phyloP scores from a whole-genome alignment of 2,329 filamentous ascomycete species.

The Karstenula rhodostoma region DNA sequence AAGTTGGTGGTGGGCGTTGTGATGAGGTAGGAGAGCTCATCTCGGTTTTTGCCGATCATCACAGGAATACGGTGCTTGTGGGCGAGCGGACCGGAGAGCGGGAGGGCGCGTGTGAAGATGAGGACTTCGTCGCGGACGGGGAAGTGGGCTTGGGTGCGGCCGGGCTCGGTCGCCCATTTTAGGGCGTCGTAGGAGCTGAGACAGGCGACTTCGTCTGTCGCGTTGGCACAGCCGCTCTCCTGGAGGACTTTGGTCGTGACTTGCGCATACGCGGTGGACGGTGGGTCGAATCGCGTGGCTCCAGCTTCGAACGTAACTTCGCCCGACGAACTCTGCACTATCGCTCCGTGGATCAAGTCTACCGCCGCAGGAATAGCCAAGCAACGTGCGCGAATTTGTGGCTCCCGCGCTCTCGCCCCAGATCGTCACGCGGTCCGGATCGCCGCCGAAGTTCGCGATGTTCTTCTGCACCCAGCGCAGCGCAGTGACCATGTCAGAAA shows the following conservation, averaged over 20 bases:
- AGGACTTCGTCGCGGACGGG: constrained; percentile 13
- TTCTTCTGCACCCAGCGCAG: constrained; percentile 8
- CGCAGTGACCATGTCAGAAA: constrained; percentile 50
- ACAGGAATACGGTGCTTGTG: constrained; percentile 38
- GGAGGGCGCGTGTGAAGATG: constrained; percentile 16
- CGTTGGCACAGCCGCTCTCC: constrained; percentile 29
- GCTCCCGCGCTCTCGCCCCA: constrained; percentile 5
- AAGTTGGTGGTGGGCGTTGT: constrained; percentile 23
- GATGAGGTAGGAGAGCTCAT: constrained; percentile 48
- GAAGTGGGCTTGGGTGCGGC: constrained; percentile 20
- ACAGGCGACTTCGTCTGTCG: constrained; percentile 26
- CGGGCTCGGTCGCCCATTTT: constrained; percentile 1
- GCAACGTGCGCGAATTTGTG: constrained; percentile 2
- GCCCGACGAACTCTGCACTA: constrained; percentile 18
- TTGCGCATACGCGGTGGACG: not conserved
- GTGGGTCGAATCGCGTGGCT: constrained; percentile 1
- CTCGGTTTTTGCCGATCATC: constrained; percentile 50
- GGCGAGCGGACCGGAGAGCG: constrained; percentile 25
- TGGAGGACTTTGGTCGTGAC: constrained; percentile 23
- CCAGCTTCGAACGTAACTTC: not conserved
- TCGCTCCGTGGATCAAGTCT: constrained; percentile 15
- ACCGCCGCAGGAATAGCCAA: constrained; percentile 14
- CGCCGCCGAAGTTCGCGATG: constrained; percentile 6
- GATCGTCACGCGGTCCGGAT: constrained; percentile 1
- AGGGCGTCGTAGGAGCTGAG: constrained; percentile 28